Evolutionary conservation across 176 grass and related monocot genomes (phyloP).

Genomic region (Panicum miliaceum): DNA sequence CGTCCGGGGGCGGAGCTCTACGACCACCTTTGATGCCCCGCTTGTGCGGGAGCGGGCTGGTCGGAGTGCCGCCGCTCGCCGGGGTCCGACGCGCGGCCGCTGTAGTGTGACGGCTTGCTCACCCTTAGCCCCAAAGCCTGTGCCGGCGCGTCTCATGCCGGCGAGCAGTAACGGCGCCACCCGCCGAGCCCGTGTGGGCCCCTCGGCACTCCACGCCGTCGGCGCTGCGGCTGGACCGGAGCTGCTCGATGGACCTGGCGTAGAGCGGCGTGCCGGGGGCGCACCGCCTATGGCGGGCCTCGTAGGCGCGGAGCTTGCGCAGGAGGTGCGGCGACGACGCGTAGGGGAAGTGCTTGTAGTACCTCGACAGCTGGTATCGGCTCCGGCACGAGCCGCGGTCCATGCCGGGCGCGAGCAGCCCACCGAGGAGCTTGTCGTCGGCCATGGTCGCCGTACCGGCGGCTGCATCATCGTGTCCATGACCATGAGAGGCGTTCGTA

Average conservation of each 20-base stretch:
- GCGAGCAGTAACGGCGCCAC: no score
- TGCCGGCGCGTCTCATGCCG: no score
- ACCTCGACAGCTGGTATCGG: slow-evolving; percentile 30
- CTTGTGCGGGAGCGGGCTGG: no score
- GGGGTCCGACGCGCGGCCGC: no score
- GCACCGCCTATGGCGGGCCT: slow-evolving; percentile 58
- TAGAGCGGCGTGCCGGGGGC: slow-evolving; percentile 56
- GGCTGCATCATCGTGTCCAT: neutral
- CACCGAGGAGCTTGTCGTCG: slow-evolving; percentile 57
- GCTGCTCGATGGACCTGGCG: slow-evolving; percentile 36
- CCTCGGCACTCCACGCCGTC: slow-evolving; percentile 41
- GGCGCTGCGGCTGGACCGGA: slow-evolving; percentile 40
- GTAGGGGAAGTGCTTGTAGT: slow-evolving; percentile 44
- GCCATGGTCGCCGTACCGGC: neutral
- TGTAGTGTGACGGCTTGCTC: no score
- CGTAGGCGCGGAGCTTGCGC: slow-evolving; percentile 56
- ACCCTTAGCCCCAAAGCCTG: no score
- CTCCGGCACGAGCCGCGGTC: slow-evolving; percentile 48
- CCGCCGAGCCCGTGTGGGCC: no score
- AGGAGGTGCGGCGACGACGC: slow-evolving; percentile 47
- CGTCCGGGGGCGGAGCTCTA: no score
- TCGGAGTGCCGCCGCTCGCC: no score
- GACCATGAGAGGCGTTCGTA: neutral
- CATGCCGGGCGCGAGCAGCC: slow-evolving; percentile 25
- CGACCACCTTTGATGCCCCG: no score